Evolutionary conservation across 2,329 filamentous ascomycete species (phyloP).

Genomic region (Tolypocladium cylindrosporum): DNA sequence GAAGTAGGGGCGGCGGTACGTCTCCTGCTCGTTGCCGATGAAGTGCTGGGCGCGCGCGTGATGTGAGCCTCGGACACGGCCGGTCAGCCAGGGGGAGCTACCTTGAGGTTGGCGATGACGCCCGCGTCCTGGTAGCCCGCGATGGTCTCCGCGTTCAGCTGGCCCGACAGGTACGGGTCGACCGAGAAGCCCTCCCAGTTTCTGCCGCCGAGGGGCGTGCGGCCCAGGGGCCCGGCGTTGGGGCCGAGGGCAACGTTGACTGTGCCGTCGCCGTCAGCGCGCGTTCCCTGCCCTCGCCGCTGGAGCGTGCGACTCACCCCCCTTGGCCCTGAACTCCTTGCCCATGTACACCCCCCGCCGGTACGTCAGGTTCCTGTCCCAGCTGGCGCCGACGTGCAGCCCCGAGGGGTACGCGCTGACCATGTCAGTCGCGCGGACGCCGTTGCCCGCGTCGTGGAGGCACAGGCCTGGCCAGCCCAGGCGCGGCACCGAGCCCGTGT

Average conservation of each 20-base stretch:
- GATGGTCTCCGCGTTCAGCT: slow-evolving; percentile 61
- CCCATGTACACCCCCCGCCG: slow-evolving; percentile 42
- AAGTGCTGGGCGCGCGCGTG: slow-evolving; percentile 30
- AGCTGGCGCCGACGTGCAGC: slow-evolving; percentile 37
- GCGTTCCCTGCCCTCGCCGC: not conserved
- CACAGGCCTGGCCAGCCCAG: slow-evolving; percentile 37
- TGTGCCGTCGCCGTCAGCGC: not conserved
- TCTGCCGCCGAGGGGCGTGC: slow-evolving; percentile 60
- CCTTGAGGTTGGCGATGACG: slow-evolving; percentile 67
- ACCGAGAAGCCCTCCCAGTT: slow-evolving; percentile 69
- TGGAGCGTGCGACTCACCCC: slow-evolving; percentile 20
- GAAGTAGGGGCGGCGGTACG: slow-evolving; percentile 28
- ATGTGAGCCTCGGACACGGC: too few relatives aligned
- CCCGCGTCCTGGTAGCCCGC: slow-evolving; percentile 68
- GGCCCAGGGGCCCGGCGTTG: slow-evolving; percentile 58
- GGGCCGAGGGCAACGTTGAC: slow-evolving; percentile 64
- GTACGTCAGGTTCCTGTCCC: slow-evolving; percentile 45
- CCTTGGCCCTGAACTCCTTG: slow-evolving; percentile 45
- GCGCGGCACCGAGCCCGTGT: slow-evolving; percentile 33
- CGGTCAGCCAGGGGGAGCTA: slow-evolving; percentile 5
- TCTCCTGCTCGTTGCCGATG: slow-evolving; percentile 54
- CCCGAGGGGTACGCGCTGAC: slow-evolving; percentile 38
- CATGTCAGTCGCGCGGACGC: slow-evolving; percentile 35
- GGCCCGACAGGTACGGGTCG: slow-evolving; percentile 62
- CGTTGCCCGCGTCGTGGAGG: slow-evolving; percentile 39